Base-by-base conservation (phyloP, 257 asterid species). In the Solanum sejunctum region DNA sequence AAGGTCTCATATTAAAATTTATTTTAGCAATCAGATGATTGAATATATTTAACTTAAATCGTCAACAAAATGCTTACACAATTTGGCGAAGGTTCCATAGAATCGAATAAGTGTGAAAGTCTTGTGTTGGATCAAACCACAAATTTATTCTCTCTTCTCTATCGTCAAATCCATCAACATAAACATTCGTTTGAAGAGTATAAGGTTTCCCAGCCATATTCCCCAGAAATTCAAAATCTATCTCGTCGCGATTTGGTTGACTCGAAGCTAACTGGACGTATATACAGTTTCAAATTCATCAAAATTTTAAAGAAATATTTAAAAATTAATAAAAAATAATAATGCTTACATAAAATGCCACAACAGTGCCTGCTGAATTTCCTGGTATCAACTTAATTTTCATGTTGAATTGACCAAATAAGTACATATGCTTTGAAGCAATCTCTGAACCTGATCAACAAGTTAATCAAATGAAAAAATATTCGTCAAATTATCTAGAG, bases 141-240 rank as follows among this genome's bases (percentile, higher is more conserved):
- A 96, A 83, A 83, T 84, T 91, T 72, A 93, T 86, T 87, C 98
- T 91, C 67, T 96, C 87, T 88, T 96, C 99, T 86, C 98, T 93
- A 32, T 88, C 81, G 47, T 90, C 99, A 20, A 84, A 86, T 17
- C 99, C 99, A 88, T 96, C 90, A 3, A 87, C 91, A 86, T 84
- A 96, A 8, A 95, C 93, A 89, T 96, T 96, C 1, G 99, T 96
- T 87, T 96, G 99, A 13, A 96, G 87, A 52, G 87, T 89, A 58
- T 90, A 92, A 61, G 94, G 93, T 47, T 91, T 84, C 1, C 98
- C 98, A 3, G 80, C 85, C 12, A 88, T 92, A 83, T 93, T 94
- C 0, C 99, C 99, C 15, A 96, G 92, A 90, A 96, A 96, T 79
- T 96, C 99, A 84, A 96, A 96, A 87, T 96, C 99, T n/a, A 96